These are phyloP conservation scores for Glycine tomentella DNA, from an alignment of 306 rosid genomes.

Conservation along the genomic window DNA sequence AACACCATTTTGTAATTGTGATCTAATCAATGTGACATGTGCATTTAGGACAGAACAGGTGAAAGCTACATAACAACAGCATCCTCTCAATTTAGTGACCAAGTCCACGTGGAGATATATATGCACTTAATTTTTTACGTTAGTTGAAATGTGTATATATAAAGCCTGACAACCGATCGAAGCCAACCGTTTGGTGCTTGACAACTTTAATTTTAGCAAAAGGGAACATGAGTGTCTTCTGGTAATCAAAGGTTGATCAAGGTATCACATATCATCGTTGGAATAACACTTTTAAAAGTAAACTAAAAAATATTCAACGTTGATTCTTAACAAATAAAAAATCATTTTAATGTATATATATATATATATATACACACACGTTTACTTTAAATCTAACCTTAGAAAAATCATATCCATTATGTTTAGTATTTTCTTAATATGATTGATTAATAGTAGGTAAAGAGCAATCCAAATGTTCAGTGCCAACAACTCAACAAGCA, in stretches of 20 bases:
- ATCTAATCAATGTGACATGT: background rate
- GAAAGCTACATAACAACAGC: constrained; percentile 2
- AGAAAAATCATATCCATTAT: background rate
- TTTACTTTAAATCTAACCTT: background rate
- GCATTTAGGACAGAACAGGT: too few relatives aligned
- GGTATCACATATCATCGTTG: background rate
- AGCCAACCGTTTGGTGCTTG: background rate
- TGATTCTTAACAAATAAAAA: background rate
- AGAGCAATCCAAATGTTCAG: background rate
- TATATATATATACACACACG: too few relatives aligned
- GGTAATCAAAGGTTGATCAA: background rate
- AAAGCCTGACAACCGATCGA: background rate
- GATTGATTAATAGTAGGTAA: background rate
- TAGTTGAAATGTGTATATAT: background rate
- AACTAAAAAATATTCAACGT: background rate
- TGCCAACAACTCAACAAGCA: background rate
- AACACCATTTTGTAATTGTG: background rate
- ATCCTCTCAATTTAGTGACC: background rate
- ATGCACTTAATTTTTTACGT: background rate
- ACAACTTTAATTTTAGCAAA: background rate
- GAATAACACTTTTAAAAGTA: background rate
- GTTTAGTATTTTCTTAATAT: background rate
- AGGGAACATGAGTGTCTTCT: background rate
- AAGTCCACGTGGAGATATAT: background rate
- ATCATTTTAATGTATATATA: too few relatives aligned